Percentiles rank a stretch among this genome's conserved stretches.
phyloP scores from a whole-genome alignment of 352 stramenopile species.

The Phytopythium helicoides region DNA sequence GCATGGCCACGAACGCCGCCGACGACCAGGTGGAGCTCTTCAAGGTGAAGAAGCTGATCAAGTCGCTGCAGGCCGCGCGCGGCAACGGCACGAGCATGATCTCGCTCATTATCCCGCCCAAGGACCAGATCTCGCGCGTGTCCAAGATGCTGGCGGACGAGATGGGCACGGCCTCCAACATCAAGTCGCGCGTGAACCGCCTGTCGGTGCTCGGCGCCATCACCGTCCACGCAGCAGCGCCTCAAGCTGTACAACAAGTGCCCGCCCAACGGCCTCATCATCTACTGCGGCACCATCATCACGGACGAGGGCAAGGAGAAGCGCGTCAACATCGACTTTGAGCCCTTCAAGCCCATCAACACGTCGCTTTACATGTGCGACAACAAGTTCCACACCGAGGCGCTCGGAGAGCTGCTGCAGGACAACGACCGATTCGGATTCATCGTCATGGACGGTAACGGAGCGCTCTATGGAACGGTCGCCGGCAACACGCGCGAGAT shows the following conservation, averaged over 20 bases:
- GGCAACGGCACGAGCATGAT: constrained; percentile 99
- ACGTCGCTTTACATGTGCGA: constrained; percentile 99
- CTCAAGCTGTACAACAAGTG: constrained; percentile 99
- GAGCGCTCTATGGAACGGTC: constrained; percentile 97
- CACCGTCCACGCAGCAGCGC: constrained; percentile 98
- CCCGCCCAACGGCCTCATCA: constrained; percentile 97
- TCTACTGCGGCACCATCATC: constrained; percentile 99
- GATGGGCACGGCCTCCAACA: constrained; percentile 99
- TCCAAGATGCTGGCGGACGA: constrained; percentile 99
- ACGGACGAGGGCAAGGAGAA: constrained; percentile 99
- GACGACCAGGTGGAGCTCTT: constrained; percentile 99
- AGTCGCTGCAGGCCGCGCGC: constrained; percentile 91
- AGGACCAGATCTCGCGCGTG: constrained; percentile 97
- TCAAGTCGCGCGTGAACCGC: constrained; percentile 99
- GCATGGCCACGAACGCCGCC: constrained; percentile 37
- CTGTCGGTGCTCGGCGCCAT: constrained; percentile 98
- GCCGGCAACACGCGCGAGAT: constrained; percentile 92
- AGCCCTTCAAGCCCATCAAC: constrained; percentile 99
- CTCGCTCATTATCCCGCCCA: constrained; percentile 98
- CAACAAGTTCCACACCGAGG: constrained; percentile 99
- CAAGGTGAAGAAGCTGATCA: constrained; percentile 99
- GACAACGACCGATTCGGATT: constrained; percentile 99
- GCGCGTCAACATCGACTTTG: constrained; percentile 99
- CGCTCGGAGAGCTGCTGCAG: constrained; percentile 97
- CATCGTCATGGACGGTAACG: constrained; percentile 99